phyloP scores from a whole-genome alignment of 768 basidiomycete species.

The Lactarius sanguifluus region DNA sequence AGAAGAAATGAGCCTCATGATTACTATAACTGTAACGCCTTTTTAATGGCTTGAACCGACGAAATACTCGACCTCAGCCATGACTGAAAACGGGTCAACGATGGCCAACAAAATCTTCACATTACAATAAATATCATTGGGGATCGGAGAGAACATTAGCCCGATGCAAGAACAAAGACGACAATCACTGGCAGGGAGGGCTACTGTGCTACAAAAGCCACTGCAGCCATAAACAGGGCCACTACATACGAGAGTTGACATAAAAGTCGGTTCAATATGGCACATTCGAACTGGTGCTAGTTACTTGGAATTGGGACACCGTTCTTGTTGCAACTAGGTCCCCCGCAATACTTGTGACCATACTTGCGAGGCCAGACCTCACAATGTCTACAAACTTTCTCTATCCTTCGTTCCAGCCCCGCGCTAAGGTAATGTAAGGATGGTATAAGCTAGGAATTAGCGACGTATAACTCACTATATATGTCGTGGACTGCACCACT shows the following conservation, averaged over 20 bases:
- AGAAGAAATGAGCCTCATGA: no score
- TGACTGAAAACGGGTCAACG: no score
- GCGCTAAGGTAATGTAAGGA: neutral
- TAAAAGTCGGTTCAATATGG: neutral
- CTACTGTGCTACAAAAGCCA: neutral
- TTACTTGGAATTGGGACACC: neutral
- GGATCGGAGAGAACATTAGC: neutral
- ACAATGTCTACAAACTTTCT: constrained; percentile 8
- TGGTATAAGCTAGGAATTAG: neutral
- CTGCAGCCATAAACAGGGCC: neutral
- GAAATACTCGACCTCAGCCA: no score
- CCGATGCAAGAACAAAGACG: neutral
- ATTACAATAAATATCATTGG: neutral
- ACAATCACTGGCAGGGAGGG: neutral
- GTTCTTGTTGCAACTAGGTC: neutral
- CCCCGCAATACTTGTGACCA: constrained; percentile 4
- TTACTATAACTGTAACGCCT: no score
- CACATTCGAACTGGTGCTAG: neutral
- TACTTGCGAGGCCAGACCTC: constrained; percentile 5
- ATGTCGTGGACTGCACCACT: constrained; percentile 15
- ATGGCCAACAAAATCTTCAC: neutral
- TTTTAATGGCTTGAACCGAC: no score
- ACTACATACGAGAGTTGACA: neutral
- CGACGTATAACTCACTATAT: constrained; percentile 1
- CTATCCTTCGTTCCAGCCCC: neutral